These are phyloP conservation scores for Francoa sonchifolia DNA, from an alignment of 441 rosid species.

Conservation along the genomic window DNA sequence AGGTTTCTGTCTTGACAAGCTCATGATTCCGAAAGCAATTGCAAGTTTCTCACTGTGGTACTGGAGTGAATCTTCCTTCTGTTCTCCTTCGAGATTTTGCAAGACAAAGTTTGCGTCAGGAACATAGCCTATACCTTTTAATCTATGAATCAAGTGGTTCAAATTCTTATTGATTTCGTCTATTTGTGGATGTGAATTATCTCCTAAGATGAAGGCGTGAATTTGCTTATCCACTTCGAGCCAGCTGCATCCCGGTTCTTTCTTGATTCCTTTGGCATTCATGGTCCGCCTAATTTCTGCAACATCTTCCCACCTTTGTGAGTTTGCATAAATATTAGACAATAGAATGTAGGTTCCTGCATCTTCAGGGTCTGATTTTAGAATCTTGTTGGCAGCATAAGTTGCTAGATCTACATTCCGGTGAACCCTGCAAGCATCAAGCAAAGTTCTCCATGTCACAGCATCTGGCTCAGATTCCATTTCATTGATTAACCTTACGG, in stretches of 20 bases:
- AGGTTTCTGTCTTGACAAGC: conserved; percentile 30
- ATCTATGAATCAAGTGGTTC: conserved; percentile 45
- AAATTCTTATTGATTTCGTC: conserved; percentile 37
- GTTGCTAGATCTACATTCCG: conserved; percentile 42
- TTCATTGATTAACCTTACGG: conserved; percentile 47
- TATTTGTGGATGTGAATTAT: conserved; percentile 45
- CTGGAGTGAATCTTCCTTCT: conserved; percentile 34
- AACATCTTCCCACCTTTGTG: conserved; percentile 63
- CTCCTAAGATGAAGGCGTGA: conserved; percentile 58
- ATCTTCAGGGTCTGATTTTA: conserved; percentile 40
- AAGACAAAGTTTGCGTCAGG: conserved; percentile 55
- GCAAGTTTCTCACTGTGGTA: conserved; percentile 62
- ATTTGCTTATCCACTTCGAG: conserved; percentile 38
- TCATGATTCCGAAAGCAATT: conserved; percentile 41
- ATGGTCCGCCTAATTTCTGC: conserved; percentile 43
- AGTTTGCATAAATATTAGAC: conserved; percentile 60
- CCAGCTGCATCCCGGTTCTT: conserved; percentile 93
- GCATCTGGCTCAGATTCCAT: conserved; percentile 56
- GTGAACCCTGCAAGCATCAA: conserved; percentile 57
- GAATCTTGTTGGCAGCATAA: conserved; percentile 33
- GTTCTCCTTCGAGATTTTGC: conserved; percentile 47
- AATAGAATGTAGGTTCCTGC: conserved; percentile 46
- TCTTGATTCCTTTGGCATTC: conserved; percentile 54
- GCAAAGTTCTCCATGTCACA: conserved; percentile 64
- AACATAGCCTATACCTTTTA: conserved; percentile 50